Conservation (phyloP, 768 basidiomycete species). For the Clitopilus hobsonii region DNA sequence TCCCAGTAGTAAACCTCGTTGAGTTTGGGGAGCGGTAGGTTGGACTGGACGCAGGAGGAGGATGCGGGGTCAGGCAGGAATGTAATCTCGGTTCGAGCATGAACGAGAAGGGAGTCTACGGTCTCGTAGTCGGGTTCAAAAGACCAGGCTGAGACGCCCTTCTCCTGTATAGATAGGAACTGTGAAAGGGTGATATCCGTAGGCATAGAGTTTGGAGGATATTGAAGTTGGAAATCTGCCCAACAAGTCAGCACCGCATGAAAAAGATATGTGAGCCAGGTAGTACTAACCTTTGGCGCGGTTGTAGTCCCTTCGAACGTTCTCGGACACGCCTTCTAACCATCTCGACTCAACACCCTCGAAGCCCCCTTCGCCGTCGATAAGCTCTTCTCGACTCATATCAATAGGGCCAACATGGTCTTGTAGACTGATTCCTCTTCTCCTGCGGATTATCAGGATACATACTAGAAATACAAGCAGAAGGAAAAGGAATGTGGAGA, state of each 20-base stretch:
- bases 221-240: slow-evolving; percentile 77
- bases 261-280: not conserved
- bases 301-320: slow-evolving; percentile 62
- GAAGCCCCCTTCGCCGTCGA: slow-evolving; percentile 90
- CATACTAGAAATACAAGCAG: slow-evolving; percentile 89
- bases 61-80: slow-evolving; percentile 96
- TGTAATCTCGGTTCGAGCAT: slow-evolving; percentile 94
- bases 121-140: slow-evolving; percentile 99
- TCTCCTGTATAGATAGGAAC: slow-evolving; percentile 98
- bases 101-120: slow-evolving; percentile 87
- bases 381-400: slow-evolving; percentile 86
- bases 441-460: slow-evolving; percentile 75
- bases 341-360: slow-evolving; percentile 90
- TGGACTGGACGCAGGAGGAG: slow-evolving; percentile 93
- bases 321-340: slow-evolving; percentile 79
- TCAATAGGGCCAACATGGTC: slow-evolving; percentile 93
- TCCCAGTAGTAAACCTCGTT: slow-evolving; percentile 99
- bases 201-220: slow-evolving; percentile 93
- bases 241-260: slow-evolving; percentile 4
- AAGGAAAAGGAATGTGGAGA: slow-evolving; percentile 89
- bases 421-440: slow-evolving; percentile 71
- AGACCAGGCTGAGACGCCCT: slow-evolving; percentile 98
- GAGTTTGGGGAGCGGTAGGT: slow-evolving; percentile 92
- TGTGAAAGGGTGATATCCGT: slow-evolving; percentile 98
- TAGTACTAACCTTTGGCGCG: slow-evolving; percentile 73